Conservation (phyloP, 2,329 filamentous ascomycete species). For the Fusarium dlaminii region DNA sequence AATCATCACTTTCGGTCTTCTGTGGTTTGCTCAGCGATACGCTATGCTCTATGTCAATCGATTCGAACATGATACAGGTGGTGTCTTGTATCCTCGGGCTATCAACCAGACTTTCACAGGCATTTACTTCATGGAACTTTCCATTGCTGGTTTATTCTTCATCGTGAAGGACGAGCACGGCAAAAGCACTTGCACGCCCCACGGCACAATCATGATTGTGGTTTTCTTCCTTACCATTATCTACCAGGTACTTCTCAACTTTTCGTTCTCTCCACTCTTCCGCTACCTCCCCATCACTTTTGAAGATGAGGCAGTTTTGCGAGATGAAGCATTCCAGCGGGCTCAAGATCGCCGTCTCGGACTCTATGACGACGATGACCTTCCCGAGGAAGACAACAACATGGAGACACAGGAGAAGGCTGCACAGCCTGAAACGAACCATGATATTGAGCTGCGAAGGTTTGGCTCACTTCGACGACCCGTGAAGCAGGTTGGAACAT, state of each 20-base stretch:
- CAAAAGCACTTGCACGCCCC: conserved; percentile 70
- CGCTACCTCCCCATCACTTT: conserved; percentile 93
- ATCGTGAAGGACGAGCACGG: conserved; percentile 69
- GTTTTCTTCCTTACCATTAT: conserved; percentile 74
- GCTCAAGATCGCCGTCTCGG: conserved; percentile 78
- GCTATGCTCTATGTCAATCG: conserved; percentile 95
- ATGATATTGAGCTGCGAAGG: conserved; percentile 55
- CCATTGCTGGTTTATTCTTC: conserved; percentile 90
- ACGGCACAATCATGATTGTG: conserved; percentile 87
- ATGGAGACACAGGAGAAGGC: too few species aligned
- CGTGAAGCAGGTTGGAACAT: conserved; percentile 53
- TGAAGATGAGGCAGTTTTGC: conserved; percentile 92
- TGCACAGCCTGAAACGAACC: too few species aligned
- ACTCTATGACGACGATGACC: conserved; percentile 62
- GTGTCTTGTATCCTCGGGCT: conserved; percentile 88
- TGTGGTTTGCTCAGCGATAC: conserved; percentile 97
- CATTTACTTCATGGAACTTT: conserved; percentile 93
- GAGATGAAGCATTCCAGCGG: conserved; percentile 87
- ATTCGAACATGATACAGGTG: conserved; percentile 90
- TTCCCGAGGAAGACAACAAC: conserved; percentile 55
- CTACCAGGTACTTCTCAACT: conserved; percentile 84
- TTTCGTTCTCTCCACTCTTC: conserved; percentile 84
- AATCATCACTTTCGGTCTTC: conserved; percentile 86
- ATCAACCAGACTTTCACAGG: conserved; percentile 97
- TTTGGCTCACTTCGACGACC: conserved; percentile 54